Conservation (phyloP, 345 rosid genomes). For the Populus ilicifolia region DNA sequence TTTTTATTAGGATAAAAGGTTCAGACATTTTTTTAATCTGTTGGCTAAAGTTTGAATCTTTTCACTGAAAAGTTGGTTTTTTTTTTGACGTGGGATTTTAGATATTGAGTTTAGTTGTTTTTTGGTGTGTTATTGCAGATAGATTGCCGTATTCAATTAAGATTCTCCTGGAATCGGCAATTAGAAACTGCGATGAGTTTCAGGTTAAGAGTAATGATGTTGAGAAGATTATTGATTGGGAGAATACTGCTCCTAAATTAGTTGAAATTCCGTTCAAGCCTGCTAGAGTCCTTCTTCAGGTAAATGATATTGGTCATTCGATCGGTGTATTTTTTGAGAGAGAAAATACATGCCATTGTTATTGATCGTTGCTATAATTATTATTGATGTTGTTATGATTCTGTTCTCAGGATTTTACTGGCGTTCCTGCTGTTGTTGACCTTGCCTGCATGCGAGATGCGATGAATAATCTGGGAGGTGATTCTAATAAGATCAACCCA, state of each 20-base stretch:
- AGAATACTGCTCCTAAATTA: slow-evolving; percentile 57
- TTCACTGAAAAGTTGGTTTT: neutral
- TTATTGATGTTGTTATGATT: neutral
- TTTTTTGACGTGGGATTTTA: neutral
- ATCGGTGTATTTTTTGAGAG: neutral
- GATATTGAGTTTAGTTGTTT: neutral
- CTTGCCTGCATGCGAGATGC: slow-evolving; percentile 87
- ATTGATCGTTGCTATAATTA: neutral
- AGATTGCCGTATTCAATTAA: slow-evolving; percentile 64
- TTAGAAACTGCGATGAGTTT: slow-evolving; percentile 74
- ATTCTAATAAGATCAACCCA: slow-evolving; percentile 66
- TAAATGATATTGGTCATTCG: slow-evolving; percentile 3
- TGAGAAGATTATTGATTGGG: slow-evolving; percentile 83
- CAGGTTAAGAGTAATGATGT: slow-evolving; percentile 75
- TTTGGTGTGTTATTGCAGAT: slow-evolving; percentile 36
- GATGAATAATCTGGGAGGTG: slow-evolving; percentile 66
- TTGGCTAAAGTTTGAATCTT: neutral
- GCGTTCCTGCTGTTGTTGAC: slow-evolving; percentile 85
- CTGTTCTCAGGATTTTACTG: slow-evolving; percentile 59
- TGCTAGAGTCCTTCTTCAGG: slow-evolving; percentile 79
- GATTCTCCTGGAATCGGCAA: slow-evolving; percentile 73
- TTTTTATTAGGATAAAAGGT: no score
- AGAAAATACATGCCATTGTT: neutral
- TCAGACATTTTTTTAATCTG: neutral
- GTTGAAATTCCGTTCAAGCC: slow-evolving; percentile 87